phyloP scores from a whole-genome alignment of 1,284 basidiomycete species.

The Ceratobasidium sp. region DNA sequence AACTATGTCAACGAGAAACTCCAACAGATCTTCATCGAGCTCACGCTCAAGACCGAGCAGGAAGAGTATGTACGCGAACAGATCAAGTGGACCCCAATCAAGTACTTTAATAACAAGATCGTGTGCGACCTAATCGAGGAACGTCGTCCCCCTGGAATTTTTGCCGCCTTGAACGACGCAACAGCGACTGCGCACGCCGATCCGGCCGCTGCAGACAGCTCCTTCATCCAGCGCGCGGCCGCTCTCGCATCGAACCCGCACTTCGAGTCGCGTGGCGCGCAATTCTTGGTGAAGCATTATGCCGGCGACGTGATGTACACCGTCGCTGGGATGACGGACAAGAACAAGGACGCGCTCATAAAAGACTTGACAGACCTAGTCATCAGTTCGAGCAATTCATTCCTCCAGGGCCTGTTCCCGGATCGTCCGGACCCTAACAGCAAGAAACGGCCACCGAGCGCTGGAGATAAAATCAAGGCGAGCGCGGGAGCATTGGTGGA shows the following conservation, averaged over 20 bases:
- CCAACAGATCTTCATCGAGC: constrained; percentile 99
- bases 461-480: constrained; percentile 97
- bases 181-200: constrained; percentile 99
- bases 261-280: constrained; percentile 90
- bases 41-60: constrained; percentile 98
- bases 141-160: constrained; percentile 94
- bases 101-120: constrained; percentile 95
- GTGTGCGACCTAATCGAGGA: constrained; percentile 99
- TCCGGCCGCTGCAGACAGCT: constrained; percentile 94
- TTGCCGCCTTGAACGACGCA: constrained; percentile 97
- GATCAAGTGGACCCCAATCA: constrained; percentile 99
- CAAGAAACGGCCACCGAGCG: constrained; percentile 98
- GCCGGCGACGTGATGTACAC: constrained; percentile 99
- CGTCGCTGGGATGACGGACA: constrained; percentile 98
- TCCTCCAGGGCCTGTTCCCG: constrained; percentile 91
- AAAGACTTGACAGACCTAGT: constrained; percentile 96
- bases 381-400: constrained; percentile 79
- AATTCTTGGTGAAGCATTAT: constrained; percentile 94
- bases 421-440: constrained; percentile 95
- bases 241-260: constrained; percentile 85
- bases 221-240: constrained; percentile 92
- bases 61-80: constrained; percentile 99
- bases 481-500: constrained; percentile 96
- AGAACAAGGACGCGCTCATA: constrained; percentile 97
- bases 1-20: constrained; percentile 99